A percentile compares a stretch with the other conserved stretches of the same genome.
phyloP scores from a whole-genome alignment of 331 rosid genomes.

The Erythrophleum ivorense region DNA sequence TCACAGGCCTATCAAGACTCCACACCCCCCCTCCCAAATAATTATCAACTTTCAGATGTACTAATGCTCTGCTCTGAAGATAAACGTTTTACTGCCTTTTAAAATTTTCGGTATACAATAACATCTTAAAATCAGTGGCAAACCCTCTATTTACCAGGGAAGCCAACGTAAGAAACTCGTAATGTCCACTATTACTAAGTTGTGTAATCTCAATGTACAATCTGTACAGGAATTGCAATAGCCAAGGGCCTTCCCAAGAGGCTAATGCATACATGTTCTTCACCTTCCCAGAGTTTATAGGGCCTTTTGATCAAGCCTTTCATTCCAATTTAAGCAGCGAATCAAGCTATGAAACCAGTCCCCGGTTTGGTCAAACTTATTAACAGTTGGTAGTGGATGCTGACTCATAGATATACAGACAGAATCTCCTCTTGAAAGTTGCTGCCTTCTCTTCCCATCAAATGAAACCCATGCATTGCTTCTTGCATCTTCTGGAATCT shows the following conservation, averaged over 20 bases:
- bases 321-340: constrained; percentile 99
- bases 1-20: not conserved
- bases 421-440: constrained; percentile 96
- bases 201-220: constrained; percentile 41
- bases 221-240: constrained; percentile 55
- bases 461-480: constrained; percentile 99
- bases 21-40: not conserved
- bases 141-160: constrained; percentile 41
- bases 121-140: constrained; percentile 35
- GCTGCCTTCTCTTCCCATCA: constrained; percentile 98
- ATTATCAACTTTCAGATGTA: constrained; percentile 29
- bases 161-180: constrained; percentile 40
- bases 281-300: constrained; percentile 51
- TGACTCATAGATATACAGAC: constrained; percentile 86
- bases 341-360: constrained; percentile 99
- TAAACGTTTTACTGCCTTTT: constrained; percentile 39
- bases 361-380: constrained; percentile 96
- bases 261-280: constrained; percentile 22
- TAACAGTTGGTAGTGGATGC: constrained; percentile 97
- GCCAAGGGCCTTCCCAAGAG: constrained; percentile 30
- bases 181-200: constrained; percentile 31
- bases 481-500: constrained; percentile 96
- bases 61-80: constrained; percentile 28
- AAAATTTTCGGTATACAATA: constrained; percentile 25
- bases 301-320: constrained; percentile 97